These are phyloP conservation scores for Xerocomellus dryophilus DNA, from an alignment of 768 basidiomycete species.

Conservation along the genomic window DNA sequence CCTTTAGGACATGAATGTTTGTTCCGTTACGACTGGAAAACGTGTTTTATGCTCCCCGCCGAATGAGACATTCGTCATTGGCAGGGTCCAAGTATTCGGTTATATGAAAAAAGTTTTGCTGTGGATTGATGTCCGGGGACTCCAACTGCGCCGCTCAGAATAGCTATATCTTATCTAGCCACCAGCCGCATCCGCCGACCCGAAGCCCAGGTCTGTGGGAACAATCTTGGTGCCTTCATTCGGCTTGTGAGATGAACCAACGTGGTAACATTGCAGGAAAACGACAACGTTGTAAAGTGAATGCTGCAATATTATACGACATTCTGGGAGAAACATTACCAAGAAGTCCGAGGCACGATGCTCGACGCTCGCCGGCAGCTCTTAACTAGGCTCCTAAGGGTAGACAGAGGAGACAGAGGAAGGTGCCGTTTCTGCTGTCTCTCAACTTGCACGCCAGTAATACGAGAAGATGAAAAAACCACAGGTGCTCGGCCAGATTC, in stretches of 20 bases:
- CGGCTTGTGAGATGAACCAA: too few relatives aligned
- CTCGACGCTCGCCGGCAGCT: not conserved
- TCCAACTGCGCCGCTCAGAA: not conserved
- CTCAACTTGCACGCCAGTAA: not conserved
- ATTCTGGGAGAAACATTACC: too few relatives aligned
- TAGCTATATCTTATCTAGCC: conserved; percentile 12
- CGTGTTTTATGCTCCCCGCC: conserved; percentile 9
- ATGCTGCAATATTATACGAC: too few relatives aligned
- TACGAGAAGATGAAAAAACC: not conserved
- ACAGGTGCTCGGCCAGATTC: not conserved
- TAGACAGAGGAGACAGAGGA: not conserved
- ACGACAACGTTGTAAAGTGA: not conserved
- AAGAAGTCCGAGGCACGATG: not conserved
- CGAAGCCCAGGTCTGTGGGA: not conserved
- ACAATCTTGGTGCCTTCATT: not conserved
- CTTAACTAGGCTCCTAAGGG: not conserved
- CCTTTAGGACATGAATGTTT: not conserved
- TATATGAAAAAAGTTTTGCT: not conserved
- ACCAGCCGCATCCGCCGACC: not conserved
- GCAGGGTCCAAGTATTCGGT: not conserved
- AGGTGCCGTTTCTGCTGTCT: not conserved
- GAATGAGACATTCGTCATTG: not conserved
- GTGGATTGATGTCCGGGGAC: not conserved
- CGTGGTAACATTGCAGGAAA: too few relatives aligned
- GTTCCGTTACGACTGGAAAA: conserved; percentile 2